Percentiles rank a stretch among this genome's conserved stretches.
These are phyloP conservation scores for Entoloma clypeatum DNA, from an alignment of 1,284 basidiomycete genomes.

Conservation along the genomic window DNA sequence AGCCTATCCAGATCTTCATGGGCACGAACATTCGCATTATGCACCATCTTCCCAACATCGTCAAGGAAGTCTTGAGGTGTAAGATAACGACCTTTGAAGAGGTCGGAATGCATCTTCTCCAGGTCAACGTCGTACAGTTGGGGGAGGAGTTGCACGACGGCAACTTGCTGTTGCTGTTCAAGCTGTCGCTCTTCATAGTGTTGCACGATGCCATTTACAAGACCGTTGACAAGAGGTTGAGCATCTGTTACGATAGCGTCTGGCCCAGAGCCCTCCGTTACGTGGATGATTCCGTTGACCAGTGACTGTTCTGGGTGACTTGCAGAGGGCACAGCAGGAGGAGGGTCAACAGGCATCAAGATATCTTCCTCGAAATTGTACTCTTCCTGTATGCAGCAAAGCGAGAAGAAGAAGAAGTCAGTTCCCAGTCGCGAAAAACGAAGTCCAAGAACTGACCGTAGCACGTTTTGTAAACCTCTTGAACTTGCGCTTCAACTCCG, in stretches of 20 bases:
- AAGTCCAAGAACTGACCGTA: constrained; percentile 48
- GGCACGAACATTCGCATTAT: constrained; percentile 72
- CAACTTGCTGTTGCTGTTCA: constrained; percentile 33
- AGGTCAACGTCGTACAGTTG: constrained; percentile 80
- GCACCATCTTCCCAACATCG: constrained; percentile 86
- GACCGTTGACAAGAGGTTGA: constrained; percentile 8
- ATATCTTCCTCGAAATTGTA: constrained; percentile 55
- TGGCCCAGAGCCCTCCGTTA: constrained; percentile 33
- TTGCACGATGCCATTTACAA: constrained; percentile 24
- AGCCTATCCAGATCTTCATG: constrained; percentile 74
- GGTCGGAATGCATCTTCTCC: constrained; percentile 84
- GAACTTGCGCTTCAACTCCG: constrained; percentile 90
- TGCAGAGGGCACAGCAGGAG: constrained; percentile 29
- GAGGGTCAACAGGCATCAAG: constrained; percentile 11
- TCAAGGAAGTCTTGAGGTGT: constrained; percentile 86
- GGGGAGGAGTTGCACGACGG: constrained; percentile 31
- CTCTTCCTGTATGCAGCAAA: constrained; percentile 53
- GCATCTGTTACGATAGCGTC: constrained; percentile 25
- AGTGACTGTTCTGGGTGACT: constrained; percentile 38
- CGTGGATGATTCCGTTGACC: constrained; percentile 43
- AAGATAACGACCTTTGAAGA: constrained; percentile 86
- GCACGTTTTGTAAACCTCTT: constrained; percentile 87
- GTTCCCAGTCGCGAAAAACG: constrained; percentile 2
- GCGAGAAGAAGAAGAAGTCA: constrained; percentile 4
- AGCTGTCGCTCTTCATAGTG: constrained; percentile 19